Percentiles rank a stretch among this genome's conserved stretches.
Evolutionary conservation across 2,329 filamentous ascomycete species (phyloP).

Genomic region (Coleophoma cylindrospora): DNA sequence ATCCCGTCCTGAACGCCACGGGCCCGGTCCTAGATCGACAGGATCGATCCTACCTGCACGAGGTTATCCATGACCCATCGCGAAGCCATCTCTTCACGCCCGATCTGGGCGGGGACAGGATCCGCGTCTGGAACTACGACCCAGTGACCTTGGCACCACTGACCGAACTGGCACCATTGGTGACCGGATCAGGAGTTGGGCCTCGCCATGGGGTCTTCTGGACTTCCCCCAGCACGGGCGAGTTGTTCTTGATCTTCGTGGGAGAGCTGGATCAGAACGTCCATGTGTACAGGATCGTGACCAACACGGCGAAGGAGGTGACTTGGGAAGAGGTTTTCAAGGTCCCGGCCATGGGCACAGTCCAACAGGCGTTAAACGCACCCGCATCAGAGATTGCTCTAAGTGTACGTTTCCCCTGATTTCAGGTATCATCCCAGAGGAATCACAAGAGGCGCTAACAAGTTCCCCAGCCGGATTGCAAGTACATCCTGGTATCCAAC

Average conservation of each 20-base stretch:
- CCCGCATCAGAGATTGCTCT: conserved; percentile 5
- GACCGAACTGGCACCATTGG: conserved; percentile 26
- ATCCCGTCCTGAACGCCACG: conserved; percentile 3
- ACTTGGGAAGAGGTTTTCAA: conserved; percentile 4
- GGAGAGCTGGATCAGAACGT: conserved; percentile 38
- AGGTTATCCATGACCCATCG: conserved; percentile 43
- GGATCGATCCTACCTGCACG: conserved; percentile 39
- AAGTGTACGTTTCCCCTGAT: conserved; percentile 1
- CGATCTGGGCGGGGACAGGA: conserved; percentile 42
- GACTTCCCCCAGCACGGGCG: background rate
- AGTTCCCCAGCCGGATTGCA: conserved; percentile 6
- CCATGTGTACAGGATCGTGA: conserved; percentile 19
- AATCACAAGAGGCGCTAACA: background rate
- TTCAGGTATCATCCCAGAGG: background rate
- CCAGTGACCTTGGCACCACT: conserved; percentile 31
- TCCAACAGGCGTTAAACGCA: conserved; percentile 3
- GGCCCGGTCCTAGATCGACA: conserved; percentile 26
- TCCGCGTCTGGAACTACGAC: conserved; percentile 38
- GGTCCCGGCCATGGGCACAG: conserved; percentile 7
- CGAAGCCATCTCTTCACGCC: conserved; percentile 39
- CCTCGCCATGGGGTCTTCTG: conserved; percentile 45
- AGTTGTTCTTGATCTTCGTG: conserved; percentile 32
- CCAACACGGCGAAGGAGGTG: background rate
- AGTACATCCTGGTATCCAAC: conserved; percentile 11
- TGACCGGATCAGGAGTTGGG: conserved; percentile 33